These are phyloP conservation scores for Flaveria ramosissima DNA, from an alignment of 129 eudicot species.

Conservation along the genomic window DNA sequence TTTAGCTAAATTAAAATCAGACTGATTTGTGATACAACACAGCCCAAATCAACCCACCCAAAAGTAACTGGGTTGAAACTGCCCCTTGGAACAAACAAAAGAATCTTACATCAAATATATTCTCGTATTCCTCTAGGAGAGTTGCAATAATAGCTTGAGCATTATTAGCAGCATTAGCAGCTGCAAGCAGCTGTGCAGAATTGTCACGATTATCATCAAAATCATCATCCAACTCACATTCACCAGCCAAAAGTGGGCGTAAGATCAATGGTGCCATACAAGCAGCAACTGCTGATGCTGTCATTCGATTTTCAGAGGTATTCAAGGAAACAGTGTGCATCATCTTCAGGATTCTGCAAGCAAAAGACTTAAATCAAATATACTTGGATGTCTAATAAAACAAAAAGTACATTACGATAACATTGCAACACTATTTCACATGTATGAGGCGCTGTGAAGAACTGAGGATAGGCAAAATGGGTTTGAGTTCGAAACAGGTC, in stretches of 20 bases:
- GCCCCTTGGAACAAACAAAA: slow-evolving; percentile 2
- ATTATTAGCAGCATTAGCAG: slow-evolving; percentile 98
- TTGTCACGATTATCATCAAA: slow-evolving; percentile 73
- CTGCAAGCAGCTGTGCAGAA: slow-evolving; percentile 97
- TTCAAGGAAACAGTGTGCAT: slow-evolving; percentile 83
- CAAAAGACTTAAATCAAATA: not conserved
- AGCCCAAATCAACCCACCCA: not conserved
- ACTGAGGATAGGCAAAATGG: too few species aligned
- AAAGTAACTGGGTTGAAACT: not conserved
- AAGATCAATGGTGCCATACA: slow-evolving; percentile 99
- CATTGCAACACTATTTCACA: too few species aligned
- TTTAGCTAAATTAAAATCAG: not conserved
- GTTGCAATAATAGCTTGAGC: slow-evolving; percentile 88
- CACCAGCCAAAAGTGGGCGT: slow-evolving; percentile 98
- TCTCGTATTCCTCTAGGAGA: slow-evolving; percentile 85
- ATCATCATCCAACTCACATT: slow-evolving; percentile 91
- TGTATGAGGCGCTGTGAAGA: too few species aligned
- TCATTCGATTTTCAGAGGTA: slow-evolving; percentile 85
- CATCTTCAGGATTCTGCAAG: slow-evolving; percentile 85
- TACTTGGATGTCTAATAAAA: not conserved
- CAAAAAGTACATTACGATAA: not conserved
- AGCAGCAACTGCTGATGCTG: slow-evolving; percentile 94
- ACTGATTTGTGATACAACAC: not conserved
- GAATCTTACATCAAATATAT: slow-evolving; percentile 74
- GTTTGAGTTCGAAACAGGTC: too few species aligned